Base-by-base conservation (phyloP, 2,329 filamentous ascomycete genomes). In the Botrytis paeoniae region DNA sequence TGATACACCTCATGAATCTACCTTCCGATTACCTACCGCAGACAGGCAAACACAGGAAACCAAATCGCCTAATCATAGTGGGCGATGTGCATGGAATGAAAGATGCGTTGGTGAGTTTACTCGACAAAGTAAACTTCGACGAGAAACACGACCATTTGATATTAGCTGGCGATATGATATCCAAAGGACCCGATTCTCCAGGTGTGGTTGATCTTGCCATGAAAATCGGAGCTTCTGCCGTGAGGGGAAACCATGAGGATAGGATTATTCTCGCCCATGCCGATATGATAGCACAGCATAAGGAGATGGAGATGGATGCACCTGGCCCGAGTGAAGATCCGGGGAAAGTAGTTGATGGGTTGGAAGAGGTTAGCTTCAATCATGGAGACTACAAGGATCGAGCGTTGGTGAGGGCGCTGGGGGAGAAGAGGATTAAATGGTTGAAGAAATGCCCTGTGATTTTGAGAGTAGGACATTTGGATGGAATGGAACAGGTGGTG, bases 211-310 rank as follows among this genome's bases (percentile, higher is more conserved):
- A 92, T 73, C 85, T 94, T 60, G 91, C 93, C 54, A 92, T 94
- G 81, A 83, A 87, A 22, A 83, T 95, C 54, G 88, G 89, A 69
- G 95, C 95, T 35, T 93, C 91, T 43, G 93, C 90, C 75, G 94
- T 98, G 14, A 91, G 95, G 69, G 96, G 96, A 29, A 98, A 98
- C 82, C 93, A 97, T 83, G 96, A 99, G 81, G 95, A 98, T 81
- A 88, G 90, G 35, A 86, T 98, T 32, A 86, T 98, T n/a, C 86
- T 91, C 14, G 87, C 90, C 1, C 88, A 90, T 74, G 84, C 85
- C 41, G 79, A 81, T 51, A 79, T 83, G 77, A 72, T 78, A 29
- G 65, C 71, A 1, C 75, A 75, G n/a, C 74, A 84, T 81, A 78
- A 81, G 76, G 76, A 76, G 41, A 65, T 73, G 41, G 75, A 75